Conservation (phyloP, 305 asterid species). For the Fraxinus velutina region DNA sequence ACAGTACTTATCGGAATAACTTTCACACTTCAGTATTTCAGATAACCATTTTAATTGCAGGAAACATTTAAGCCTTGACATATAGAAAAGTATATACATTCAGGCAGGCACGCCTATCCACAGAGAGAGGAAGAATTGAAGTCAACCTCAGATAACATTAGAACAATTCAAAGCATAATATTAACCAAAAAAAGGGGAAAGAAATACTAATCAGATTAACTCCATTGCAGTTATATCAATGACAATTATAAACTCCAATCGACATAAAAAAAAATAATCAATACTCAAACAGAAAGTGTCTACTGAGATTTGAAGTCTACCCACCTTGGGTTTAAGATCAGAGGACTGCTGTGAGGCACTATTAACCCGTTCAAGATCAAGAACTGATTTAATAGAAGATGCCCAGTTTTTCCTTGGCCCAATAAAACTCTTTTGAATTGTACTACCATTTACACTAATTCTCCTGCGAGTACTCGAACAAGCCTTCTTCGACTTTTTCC, state of each 20-base stretch:
- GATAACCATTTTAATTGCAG: neutral
- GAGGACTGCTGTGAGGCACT: conserved; percentile 26
- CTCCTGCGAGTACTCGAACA: conserved; percentile 31
- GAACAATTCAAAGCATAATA: neutral
- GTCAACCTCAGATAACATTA: neutral
- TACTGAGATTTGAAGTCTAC: conserved; percentile 1
- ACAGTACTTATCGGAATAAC: neutral
- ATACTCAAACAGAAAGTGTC: neutral
- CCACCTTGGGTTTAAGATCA: conserved; percentile 48
- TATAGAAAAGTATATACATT: neutral
- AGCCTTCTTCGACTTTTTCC: conserved; percentile 33
- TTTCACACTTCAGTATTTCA: conserved; percentile 18
- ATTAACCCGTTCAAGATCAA: conserved; percentile 43
- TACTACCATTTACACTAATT: conserved; percentile 23
- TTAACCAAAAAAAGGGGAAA: neutral
- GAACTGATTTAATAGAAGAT: conserved; percentile 46
- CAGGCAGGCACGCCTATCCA: neutral
- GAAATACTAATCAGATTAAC: neutral
- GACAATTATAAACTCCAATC: neutral
- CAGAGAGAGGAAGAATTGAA: neutral
- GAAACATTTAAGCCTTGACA: neutral
- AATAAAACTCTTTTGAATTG: conserved; percentile 34
- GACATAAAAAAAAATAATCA: neutral
- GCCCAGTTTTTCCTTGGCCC: conserved; percentile 34
- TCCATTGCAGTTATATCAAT: neutral